Evolutionary conservation across 768 basidiomycete species (phyloP).

Genomic region (Tubosaeta brunneosetosa): DNA sequence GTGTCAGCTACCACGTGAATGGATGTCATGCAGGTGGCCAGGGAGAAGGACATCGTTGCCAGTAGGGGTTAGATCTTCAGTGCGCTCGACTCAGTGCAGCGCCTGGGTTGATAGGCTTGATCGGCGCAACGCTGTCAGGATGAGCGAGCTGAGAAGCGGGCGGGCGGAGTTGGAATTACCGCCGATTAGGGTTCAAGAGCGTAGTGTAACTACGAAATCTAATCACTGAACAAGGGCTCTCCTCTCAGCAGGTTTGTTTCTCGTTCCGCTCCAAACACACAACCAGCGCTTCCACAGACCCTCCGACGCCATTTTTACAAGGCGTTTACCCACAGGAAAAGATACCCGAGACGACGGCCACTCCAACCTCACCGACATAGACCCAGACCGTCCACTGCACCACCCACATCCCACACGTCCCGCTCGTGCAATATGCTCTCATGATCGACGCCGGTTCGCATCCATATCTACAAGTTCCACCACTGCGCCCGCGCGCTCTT

Average conservation of each 20-base stretch:
- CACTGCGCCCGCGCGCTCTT: constrained; percentile 81
- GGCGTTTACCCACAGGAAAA: constrained; percentile 21
- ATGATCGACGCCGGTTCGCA: constrained; percentile 99
- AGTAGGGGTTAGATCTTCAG: too few species aligned
- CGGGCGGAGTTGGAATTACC: too few species aligned
- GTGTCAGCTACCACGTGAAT: too few species aligned
- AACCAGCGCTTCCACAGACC: background rate
- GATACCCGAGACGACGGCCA: constrained; percentile 10
- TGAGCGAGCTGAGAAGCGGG: too few species aligned
- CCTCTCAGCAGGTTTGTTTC: constrained; percentile 16
- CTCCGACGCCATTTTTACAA: background rate
- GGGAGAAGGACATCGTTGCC: too few species aligned
- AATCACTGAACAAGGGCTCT: background rate
- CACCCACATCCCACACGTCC: constrained; percentile 29
- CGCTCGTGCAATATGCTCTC: constrained; percentile 82
- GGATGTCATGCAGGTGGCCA: too few species aligned
- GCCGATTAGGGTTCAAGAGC: too few species aligned
- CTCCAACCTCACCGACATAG: constrained; percentile 40
- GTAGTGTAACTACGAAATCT: too few species aligned
- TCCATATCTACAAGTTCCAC: constrained; percentile 99
- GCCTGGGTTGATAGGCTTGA: too few species aligned
- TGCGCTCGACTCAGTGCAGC: too few species aligned
- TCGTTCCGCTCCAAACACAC: background rate
- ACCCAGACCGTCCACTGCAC: constrained; percentile 74
- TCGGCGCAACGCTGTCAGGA: too few species aligned